Conservation (phyloP, 257 asterid species). For the Schizonepeta tenuifolia region DNA sequence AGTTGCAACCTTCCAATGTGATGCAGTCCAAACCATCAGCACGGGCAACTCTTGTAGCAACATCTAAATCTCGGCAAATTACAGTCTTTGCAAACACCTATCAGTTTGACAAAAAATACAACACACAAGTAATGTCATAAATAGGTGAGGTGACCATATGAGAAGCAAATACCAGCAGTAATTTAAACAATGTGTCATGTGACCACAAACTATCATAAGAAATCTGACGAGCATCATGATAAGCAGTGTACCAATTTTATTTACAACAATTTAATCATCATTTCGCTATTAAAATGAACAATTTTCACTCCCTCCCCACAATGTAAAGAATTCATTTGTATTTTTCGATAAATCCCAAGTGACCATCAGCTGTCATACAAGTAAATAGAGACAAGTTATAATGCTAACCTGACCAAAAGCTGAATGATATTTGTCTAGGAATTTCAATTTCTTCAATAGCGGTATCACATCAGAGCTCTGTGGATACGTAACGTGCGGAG, state of each 20-base stretch:
- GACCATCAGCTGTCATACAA: conserved; percentile 25
- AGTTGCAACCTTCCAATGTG: conserved; percentile 80
- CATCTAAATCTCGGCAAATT: conserved; percentile 92
- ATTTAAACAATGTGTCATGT: conserved; percentile 1
- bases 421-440: conserved; percentile 51
- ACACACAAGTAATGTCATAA: conserved; percentile 23
- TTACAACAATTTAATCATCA: neutral
- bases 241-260: neutral
- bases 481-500: conserved; percentile 80
- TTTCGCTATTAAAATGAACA: conserved; percentile 7
- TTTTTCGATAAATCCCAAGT: conserved; percentile 17
- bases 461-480: conserved; percentile 87
- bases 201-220: neutral
- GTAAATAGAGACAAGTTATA: conserved; percentile 22
- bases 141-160: conserved; percentile 1
- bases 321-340: conserved; percentile 15
- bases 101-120: conserved; percentile 32
- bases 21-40: conserved; percentile 91
- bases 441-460: conserved; percentile 74
- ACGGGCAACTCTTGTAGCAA: conserved; percentile 94
- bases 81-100: conserved; percentile 95
- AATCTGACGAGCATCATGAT: neutral
- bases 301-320: neutral
- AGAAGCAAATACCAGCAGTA: conserved; percentile 24
- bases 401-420: conserved; percentile 89